These are phyloP conservation scores for Amphibolis antarctica DNA, from an alignment of 106 monocot genomes.

Conservation along the genomic window DNA sequence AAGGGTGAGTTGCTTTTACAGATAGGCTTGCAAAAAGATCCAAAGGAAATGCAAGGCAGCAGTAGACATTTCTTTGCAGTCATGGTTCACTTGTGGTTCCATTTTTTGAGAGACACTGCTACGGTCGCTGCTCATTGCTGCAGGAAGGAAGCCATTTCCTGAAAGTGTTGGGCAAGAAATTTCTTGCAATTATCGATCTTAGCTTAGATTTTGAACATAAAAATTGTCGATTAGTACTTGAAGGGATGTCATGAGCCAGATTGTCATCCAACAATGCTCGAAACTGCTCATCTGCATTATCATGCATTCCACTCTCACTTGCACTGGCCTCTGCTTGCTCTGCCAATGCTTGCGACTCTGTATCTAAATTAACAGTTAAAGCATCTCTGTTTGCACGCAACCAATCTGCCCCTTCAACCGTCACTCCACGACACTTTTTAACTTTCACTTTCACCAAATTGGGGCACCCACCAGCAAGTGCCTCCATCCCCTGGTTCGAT, in stretches of 20 bases:
- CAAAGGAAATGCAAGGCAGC: constrained; percentile 4
- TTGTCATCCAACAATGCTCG: constrained; percentile 9
- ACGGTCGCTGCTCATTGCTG: constrained; percentile 2
- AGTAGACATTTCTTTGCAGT: background rate
- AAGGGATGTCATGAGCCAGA: constrained; percentile 23
- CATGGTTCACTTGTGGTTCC: background rate
- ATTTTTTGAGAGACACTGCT: background rate
- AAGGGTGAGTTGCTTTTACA: background rate
- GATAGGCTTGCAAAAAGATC: too few relatives aligned
- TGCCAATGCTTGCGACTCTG: background rate
- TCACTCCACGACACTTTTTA: constrained; percentile 67
- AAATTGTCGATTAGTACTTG: constrained; percentile 31
- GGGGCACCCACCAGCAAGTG: constrained; percentile 65
- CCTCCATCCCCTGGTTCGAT: constrained; percentile 57
- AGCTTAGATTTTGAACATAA: constrained; percentile 30
- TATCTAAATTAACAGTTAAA: constrained; percentile 58
- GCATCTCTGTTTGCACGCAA: constrained; percentile 37
- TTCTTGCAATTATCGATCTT: background rate
- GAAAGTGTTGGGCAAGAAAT: constrained; percentile 14
- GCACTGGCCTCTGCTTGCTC: constrained; percentile 32
- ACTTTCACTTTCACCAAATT: constrained; percentile 77
- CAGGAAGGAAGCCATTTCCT: constrained; percentile 7
- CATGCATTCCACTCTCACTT: constrained; percentile 47
- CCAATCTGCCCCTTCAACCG: constrained; percentile 50
- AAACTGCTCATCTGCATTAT: constrained; percentile 34